A percentile compares a stretch with the other conserved stretches of the same genome.
These are phyloP conservation scores for Citrus medica DNA, from an alignment of 345 rosid genomes.

Conservation along the genomic window DNA sequence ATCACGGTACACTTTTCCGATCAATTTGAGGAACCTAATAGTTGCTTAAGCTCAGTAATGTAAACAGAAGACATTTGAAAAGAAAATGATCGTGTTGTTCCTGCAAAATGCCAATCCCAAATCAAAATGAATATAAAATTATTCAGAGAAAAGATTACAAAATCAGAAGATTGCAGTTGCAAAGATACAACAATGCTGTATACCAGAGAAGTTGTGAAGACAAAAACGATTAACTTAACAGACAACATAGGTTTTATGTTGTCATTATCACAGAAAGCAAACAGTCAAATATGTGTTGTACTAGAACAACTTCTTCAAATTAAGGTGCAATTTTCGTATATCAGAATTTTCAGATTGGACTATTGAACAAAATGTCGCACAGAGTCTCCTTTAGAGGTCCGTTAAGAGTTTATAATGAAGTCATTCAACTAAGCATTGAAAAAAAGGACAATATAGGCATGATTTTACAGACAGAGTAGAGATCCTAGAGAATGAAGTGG, in stretches of 20 bases:
- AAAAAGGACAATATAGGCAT: background rate
- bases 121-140: background rate
- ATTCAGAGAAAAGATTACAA: background rate
- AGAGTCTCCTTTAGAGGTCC: background rate
- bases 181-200: background rate
- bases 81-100: background rate
- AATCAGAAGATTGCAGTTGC: background rate
- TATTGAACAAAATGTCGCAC: background rate
- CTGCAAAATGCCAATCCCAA: background rate
- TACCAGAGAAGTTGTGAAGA: background rate
- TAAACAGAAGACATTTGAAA: background rate
- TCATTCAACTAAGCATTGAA: background rate
- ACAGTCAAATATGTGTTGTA: background rate
- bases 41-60: constrained; percentile 15
- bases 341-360: background rate
- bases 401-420: background rate
- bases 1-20: constrained; percentile 37
- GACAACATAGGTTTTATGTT: background rate
- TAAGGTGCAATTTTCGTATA: background rate
- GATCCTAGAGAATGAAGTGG: background rate
- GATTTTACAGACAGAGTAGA: background rate
- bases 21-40: constrained; percentile 46
- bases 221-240: background rate
- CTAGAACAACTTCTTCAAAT: background rate
- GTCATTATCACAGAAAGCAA: background rate